Base-by-base conservation (phyloP, 805 yeast species). In the Maudiozyma bulderi region DNA sequence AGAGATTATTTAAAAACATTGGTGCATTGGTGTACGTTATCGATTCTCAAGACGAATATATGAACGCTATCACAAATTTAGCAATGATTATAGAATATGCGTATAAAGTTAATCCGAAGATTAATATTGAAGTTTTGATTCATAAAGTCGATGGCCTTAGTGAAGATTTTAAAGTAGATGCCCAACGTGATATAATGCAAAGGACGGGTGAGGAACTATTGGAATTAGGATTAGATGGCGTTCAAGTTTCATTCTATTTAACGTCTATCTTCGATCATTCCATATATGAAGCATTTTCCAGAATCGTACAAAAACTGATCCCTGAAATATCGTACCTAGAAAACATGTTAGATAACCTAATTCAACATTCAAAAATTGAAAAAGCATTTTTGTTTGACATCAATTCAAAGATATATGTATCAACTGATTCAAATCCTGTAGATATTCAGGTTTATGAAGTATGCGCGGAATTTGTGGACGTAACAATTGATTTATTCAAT, bases 191-290 rank as follows among this genome's bases (percentile, higher is more conserved):
- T 62, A 93, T 93, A 48, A 89, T 88, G 87, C 96, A 90, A 64
- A 74, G 98, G 55, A 88, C 91, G 0, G 95, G 95, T 9, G 98
- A 93, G 66, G 97, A 90, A 62, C 73, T 93, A 38, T 72, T 85
- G 50, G 98, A 90, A 61, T 76, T 85, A 54, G 97, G 96, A 0
- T 71, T 90, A 34, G 95, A 89, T 59, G 95, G 93, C 26, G 95
- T 89, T 14, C 93, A 88, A 61, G 85, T 91, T 2, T 81, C 91
- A 3, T 93, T 88, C 66, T 93, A 93, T 65, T 73, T 88, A 58
- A 93, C 99, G 1, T 85, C 95, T 1, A 91, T 93, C 42, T 91
- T 90, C 65, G 98, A 93, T 65, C 96, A 90, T 65, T 86, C 96
- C 15, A 88, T 93, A 43, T 89, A 90, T 63, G 99, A 91, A 66